Evolutionary conservation across 129 eudicot species (phyloP), one percentile per base, ranked within the genome.

Genomic region (Flaveria trinervia): DNA sequence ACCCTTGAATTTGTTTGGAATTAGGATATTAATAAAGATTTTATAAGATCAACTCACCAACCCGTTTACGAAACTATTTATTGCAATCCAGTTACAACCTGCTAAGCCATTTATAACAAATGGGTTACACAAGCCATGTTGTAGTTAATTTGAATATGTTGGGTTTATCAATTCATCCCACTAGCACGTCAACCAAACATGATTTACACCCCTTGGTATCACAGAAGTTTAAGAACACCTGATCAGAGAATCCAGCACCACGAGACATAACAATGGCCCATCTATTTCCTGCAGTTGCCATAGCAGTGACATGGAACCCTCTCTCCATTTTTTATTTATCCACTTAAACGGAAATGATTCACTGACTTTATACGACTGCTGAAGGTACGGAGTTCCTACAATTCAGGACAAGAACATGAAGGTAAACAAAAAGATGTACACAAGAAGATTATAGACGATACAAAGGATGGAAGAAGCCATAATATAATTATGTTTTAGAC

Each of bases 201-300:
- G 23, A 52, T n/a, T n/a, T 9, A 7, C 10, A 16, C 23, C 59
- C 59, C 22, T 16, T 2, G 11, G 10, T 0, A 52, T 16, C 6
- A 5, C 62, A 55, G 26, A 6, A 18, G 59, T 7, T 18, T 17
- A 75, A 20, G 65, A 41, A 57, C 22, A 89, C 97, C 91, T 92
- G 96, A 28, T 89, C 93, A 64, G 92, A 77, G 23, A 84, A 92
- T 55, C 93, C 93, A 39, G 96, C 91, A 2, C 96, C 93, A 77
- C 96, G 93, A 20, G 97, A 89, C 97, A 89, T 92, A 26, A 92
- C 92, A 70, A 92, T 77, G 36, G 87, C 96, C 97, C 97, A 92
- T 77, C 85, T 85, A 73, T 74, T 86, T 81, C 98, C 98, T 12
- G 98, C 88, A 66, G 98, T 92, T 33, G 96, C 93, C 98, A 92